phyloP scores from a whole-genome alignment of 257 asterid genomes.

The Fraxinus americana region DNA sequence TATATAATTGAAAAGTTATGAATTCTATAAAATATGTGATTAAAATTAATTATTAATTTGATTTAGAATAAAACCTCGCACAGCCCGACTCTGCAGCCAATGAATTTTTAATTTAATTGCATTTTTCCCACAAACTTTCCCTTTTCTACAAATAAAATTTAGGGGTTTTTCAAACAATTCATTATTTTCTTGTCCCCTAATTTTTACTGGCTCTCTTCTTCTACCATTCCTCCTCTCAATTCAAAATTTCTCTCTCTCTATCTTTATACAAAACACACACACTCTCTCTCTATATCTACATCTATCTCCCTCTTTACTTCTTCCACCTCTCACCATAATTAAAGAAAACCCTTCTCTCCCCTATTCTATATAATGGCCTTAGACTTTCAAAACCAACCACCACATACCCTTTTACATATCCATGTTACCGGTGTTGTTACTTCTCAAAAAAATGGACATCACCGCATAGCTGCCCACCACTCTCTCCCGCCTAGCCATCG shows the following conservation, averaged over 20 bases:
- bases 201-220: constrained; percentile 33
- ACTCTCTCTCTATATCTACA: constrained; percentile 8
- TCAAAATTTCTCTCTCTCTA: constrained; percentile 15
- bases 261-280: not conserved
- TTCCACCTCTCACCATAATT: constrained; percentile 29
- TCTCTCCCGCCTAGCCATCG: not conserved
- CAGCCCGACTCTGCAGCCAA: too few species aligned
- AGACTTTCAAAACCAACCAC: constrained; percentile 29
- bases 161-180: constrained; percentile 58
- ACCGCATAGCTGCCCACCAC: not conserved
- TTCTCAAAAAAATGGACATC: not conserved
- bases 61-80: too few species aligned
- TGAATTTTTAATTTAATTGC: constrained; percentile 39
- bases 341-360: constrained; percentile 34
- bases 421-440: not conserved
- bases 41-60: too few species aligned
- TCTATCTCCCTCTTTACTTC: not conserved
- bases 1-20: too few species aligned
- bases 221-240: constrained; percentile 25
- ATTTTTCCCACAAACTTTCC: constrained; percentile 61
- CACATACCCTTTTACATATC: not conserved
- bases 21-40: too few species aligned
- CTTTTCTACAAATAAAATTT: constrained; percentile 57
- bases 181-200: constrained; percentile 45
- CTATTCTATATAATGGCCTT: constrained; percentile 40